Evolutionary conservation across 2,329 filamentous ascomycete species (phyloP), one percentile per base, ranked within the genome.

Genomic region (Aspergillus sp.): DNA sequence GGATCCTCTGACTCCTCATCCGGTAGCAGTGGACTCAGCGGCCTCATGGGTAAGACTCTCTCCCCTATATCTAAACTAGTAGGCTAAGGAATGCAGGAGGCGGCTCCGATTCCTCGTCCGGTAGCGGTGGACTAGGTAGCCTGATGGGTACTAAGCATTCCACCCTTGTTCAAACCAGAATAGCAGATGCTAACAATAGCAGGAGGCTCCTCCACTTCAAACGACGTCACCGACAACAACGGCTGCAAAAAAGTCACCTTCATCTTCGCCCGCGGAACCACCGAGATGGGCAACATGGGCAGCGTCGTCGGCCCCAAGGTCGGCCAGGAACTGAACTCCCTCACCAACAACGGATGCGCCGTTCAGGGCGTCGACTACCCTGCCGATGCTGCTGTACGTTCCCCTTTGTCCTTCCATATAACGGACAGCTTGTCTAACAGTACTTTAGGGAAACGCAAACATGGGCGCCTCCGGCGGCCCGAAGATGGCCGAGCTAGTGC

Each of bases 181-280:
- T 19, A 19, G 2, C 7, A 8, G 7, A 30, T 30, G 22, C 50
- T 53, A 53, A 53, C 49, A 7, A 13, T 27, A 40, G 4, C 20
- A 54, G 51, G 49, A 58, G 67, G 68, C 24, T 67, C 66, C n/a
- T 68, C 51, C 4, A 71, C 67, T 7, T 73, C 75, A 46, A 78
- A 78, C 59, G 76, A 74, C 9, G 69, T 79, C 34, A 69, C 66
- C 8, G 63, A 73, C 41, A 73, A 75, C 58, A 67, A 59, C 19
- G 73, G 69, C 64, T 79, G 77, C 67, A 70, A 77, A 48, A 70
- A 71, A 3, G 60, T 78, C 61, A 79, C 77, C 2, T 69, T 79
- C 51, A 74, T 79, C 52, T 79, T 77, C 54, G 77, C 77, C 15
- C 75, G 77, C 30, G 77, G 77, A 17, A 78, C 75, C 2, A 66